Evolutionary conservation across 495 filamentous ascomycete genomes (phyloP), one percentile per base, ranked within the genome.

Genomic region (Penicillium subrubescens): DNA sequence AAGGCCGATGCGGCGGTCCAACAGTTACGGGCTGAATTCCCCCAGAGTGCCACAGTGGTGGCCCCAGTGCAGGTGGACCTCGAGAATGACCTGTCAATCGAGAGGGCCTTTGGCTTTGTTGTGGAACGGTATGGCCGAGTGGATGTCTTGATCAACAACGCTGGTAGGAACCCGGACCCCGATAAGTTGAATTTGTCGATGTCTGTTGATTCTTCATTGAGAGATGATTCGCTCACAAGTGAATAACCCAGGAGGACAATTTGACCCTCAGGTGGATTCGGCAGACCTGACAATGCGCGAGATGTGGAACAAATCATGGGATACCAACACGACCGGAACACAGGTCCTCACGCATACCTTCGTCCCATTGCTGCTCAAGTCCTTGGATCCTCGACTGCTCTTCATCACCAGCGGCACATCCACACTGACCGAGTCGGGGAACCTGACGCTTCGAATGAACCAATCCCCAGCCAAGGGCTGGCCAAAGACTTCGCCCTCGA

Each of bases 251-350:
- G 46, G 46, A 27, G 23, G 21, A 10, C 46, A 27, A 50, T 50
- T 27, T 11, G 46, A 50, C 3, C 51, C 62, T 5, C 75, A 76
- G 7, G 1, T 72, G 73, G 0, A 68, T 72, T 19, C 70, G 65
- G 54, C 73, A 53, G 59, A 79, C 64, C 0, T 77, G 68, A 58
- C 68, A 39, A 55, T 72, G 53, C 76, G 83, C 37, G 72, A 81
- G 58, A 70, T 68, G 50, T 85, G 78, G 73, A 84, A 82, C 65
- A 77, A 82, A 46, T 77, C 83, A 15, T 86, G 87, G 72, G 82
- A 86, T 60, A 77, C 84, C 67, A 87, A 89, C 70, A 80, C 83
- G 1, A 78, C 82, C 33, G 77, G 82, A 19, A 81, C 83, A 0
- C 77, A 86, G 11, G 71, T 85, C 56, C 52, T 85, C 14, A 85